Evolutionary conservation across 257 asterid species (phyloP).

Genomic region (Solanum commersonii): DNA sequence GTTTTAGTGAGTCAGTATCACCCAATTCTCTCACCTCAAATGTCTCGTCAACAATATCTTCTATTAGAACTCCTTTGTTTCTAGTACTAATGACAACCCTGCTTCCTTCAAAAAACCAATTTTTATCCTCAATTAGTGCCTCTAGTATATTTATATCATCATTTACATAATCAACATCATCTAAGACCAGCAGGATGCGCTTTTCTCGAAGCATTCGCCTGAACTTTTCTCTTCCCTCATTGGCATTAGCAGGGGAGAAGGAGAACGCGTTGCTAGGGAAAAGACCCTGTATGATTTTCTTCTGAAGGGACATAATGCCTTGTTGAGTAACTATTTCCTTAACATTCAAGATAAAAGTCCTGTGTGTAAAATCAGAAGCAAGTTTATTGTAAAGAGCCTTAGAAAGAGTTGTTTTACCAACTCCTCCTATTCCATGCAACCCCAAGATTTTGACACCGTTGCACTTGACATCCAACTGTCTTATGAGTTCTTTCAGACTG

Average conservation of each 20-base stretch:
- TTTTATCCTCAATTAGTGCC: constrained; percentile 6
- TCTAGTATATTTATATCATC: constrained; percentile 12
- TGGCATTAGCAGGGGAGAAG: not conserved
- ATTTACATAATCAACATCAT: constrained; percentile 16
- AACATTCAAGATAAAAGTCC: constrained; percentile 17
- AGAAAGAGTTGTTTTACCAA: constrained; percentile 26
- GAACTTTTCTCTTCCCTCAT: not conserved
- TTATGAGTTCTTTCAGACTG: not conserved
- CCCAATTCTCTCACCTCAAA: constrained; percentile 11
- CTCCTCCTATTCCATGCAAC: constrained; percentile 25
- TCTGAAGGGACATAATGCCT: constrained; percentile 11
- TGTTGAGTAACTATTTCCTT: constrained; percentile 10
- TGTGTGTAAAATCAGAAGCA: constrained; percentile 6
- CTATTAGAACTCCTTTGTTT: not conserved
- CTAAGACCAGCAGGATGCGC: constrained; percentile 17
- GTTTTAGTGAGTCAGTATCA: constrained; percentile 2
- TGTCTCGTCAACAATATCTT: not conserved
- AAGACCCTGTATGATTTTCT: constrained; percentile 5
- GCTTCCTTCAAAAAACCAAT: constrained; percentile 15
- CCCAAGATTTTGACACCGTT: constrained; percentile 9
- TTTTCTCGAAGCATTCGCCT: constrained; percentile 1
- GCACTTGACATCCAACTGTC: constrained; percentile 1
- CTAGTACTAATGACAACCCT: constrained; percentile 21
- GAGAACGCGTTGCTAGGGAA: not conserved
- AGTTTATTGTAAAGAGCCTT: constrained; percentile 26